Percentiles rank a stretch among this genome's conserved stretches.
Evolutionary conservation across 192 early-diverging fungal species (phyloP).

Genomic region (Bifiguratus adelaidae): DNA sequence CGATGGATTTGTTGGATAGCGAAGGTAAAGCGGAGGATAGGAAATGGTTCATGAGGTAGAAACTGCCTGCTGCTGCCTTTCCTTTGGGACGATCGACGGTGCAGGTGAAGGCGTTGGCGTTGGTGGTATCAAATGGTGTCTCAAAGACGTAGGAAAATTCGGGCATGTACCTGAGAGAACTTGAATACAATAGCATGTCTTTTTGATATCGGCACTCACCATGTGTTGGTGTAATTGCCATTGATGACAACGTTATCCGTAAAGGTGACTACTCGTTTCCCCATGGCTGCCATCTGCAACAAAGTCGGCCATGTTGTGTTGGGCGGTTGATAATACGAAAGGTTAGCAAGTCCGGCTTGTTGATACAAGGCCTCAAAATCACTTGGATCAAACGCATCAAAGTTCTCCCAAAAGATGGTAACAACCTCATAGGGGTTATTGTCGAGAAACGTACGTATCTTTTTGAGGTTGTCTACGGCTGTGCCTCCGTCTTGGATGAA

Average conservation of each 20-base stretch:
- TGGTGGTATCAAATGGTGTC: constrained; percentile 44
- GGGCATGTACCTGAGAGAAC: constrained; percentile 31
- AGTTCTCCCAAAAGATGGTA: constrained; percentile 66
- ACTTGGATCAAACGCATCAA: constrained; percentile 26
- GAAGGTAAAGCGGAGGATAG: constrained; percentile 14
- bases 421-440: constrained; percentile 61
- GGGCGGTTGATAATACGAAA: constrained; percentile 26
- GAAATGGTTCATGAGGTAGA: constrained; percentile 69
- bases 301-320: constrained; percentile 57
- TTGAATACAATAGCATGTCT: not conserved
- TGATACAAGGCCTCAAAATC: constrained; percentile 40
- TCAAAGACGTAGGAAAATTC: constrained; percentile 53
- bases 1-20: too few relatives aligned
- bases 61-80: constrained; percentile 7
- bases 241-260: constrained; percentile 39
- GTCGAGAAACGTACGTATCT: constrained; percentile 50
- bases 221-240: constrained; percentile 37
- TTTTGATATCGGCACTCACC: constrained; percentile 28
- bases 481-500: constrained; percentile 44
- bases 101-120: constrained; percentile 33
- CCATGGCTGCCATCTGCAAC: constrained; percentile 40
- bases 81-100: constrained; percentile 33
- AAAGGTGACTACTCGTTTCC: constrained; percentile 57
- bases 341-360: constrained; percentile 22
- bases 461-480: constrained; percentile 34